Conservation (phyloP, 306 rosid genomes). For the Neltuma alba region DNA sequence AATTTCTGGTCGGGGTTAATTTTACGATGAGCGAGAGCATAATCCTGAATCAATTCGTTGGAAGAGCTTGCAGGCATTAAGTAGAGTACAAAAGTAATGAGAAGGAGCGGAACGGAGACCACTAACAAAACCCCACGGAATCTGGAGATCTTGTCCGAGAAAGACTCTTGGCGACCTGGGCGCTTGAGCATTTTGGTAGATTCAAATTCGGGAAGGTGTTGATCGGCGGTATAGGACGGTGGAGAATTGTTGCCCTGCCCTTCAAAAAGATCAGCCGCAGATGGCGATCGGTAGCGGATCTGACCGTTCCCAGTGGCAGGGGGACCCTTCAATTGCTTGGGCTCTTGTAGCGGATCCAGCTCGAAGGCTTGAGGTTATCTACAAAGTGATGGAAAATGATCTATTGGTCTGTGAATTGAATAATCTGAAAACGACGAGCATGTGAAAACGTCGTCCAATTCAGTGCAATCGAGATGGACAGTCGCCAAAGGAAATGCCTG, state of each 20-base stretch:
- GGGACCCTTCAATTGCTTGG: conserved; percentile 54
- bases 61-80: conserved; percentile 56
- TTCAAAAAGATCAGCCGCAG: conserved; percentile 65
- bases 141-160: conserved; percentile 62
- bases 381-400: not conserved
- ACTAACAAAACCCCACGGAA: conserved; percentile 65
- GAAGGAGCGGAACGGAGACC: conserved; percentile 65
- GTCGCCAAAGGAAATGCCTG: not conserved
- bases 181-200: conserved; percentile 69
- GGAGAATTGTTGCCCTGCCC: conserved; percentile 48
- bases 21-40: conserved; percentile 60
- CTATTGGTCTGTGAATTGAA: not conserved
- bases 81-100: conserved; percentile 62
- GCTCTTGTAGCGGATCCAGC: conserved; percentile 70
- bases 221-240: conserved; percentile 47
- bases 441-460: not conserved
- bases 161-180: conserved; percentile 56
- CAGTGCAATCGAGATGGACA: not conserved
- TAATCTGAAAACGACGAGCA: not conserved
- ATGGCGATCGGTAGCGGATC: conserved; percentile 80
- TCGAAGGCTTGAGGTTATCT: conserved; percentile 14
- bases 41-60: conserved; percentile 38
- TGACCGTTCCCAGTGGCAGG: conserved; percentile 62
- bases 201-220: conserved; percentile 45
- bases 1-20: conserved; percentile 42